Percentiles rank a stretch among this genome's conserved stretches.
Conservation (phyloP, 2,329 filamentous ascomycete genomes). For the Epichloe festucae region DNA sequence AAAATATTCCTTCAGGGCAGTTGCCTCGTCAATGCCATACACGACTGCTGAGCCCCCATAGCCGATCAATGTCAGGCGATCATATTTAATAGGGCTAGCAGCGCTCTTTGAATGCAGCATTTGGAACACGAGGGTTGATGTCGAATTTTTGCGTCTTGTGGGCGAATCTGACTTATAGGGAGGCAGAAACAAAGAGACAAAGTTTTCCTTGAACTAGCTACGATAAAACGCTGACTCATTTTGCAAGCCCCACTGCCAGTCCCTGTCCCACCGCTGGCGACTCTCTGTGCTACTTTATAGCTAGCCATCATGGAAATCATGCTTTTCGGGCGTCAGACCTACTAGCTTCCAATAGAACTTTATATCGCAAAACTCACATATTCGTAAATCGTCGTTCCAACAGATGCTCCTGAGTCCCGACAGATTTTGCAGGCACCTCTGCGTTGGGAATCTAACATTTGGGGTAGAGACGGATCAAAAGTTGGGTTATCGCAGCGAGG, state of each 20-base stretch:
- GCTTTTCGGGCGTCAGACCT: neutral
- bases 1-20: slow-evolving; percentile 4
- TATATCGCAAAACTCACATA: neutral
- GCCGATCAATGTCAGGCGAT: slow-evolving; percentile 1
- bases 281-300: neutral
- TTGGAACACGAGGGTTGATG: too few relatives aligned
- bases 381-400: slow-evolving; percentile 1
- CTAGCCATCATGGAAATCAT: neutral
- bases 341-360: neutral
- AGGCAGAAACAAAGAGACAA: too few relatives aligned
- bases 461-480: neutral
- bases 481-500: neutral
- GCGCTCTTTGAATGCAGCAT: neutral
- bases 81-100: neutral
- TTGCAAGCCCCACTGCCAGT: too few relatives aligned
- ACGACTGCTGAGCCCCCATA: slow-evolving; percentile 2
- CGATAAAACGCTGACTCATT: too few relatives aligned
- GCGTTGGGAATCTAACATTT: neutral
- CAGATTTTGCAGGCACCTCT: slow-evolving; percentile 2
- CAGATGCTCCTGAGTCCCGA: slow-evolving; percentile 1
- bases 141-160: too few relatives aligned
- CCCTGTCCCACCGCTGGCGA: too few relatives aligned
- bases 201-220: too few relatives aligned
- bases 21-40: slow-evolving; percentile 5
- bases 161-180: too few relatives aligned